Conservation (phyloP, 2,329 filamentous ascomycete species). For the Ascochyta lentis region DNA sequence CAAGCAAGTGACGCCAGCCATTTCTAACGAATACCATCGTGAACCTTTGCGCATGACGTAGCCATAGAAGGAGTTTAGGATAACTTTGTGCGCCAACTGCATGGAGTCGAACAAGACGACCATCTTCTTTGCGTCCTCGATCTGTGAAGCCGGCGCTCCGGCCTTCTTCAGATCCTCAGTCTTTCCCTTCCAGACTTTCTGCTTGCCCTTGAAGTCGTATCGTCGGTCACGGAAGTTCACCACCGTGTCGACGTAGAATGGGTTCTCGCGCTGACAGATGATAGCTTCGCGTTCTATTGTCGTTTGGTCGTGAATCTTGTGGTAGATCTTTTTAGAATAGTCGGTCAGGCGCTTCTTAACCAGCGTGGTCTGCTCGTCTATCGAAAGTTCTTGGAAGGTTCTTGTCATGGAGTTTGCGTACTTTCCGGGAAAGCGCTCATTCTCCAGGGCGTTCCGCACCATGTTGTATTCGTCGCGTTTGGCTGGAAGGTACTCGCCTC, state of each 20-base stretch:
- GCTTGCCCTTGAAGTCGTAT: constrained; percentile 98
- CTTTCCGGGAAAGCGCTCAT: constrained; percentile 88
- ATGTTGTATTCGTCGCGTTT: constrained; percentile 99
- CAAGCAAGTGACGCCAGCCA: constrained; percentile 97
- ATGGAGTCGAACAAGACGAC: constrained; percentile 94
- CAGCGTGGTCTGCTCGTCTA: constrained; percentile 81
- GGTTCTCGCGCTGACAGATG: constrained; percentile 97
- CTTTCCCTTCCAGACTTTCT: constrained; percentile 99
- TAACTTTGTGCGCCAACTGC: constrained; percentile 97
- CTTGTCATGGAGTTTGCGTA: constrained; percentile 72
- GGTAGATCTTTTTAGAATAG: constrained; percentile 98
- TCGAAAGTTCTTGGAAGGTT: constrained; percentile 79
- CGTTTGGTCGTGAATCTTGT: constrained; percentile 96
- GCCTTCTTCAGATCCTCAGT: constrained; percentile 83
- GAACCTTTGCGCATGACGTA: constrained; percentile 99
- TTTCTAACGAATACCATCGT: constrained; percentile 98
- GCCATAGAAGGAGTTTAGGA: constrained; percentile 98
- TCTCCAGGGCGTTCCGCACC: constrained; percentile 90
- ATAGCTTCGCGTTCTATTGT: constrained; percentile 95
- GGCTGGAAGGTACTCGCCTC: constrained; percentile 94
- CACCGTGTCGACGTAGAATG: constrained; percentile 97
- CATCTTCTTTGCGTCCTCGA: constrained; percentile 99
- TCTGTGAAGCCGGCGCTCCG: constrained; percentile 75
- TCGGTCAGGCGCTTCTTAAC: constrained; percentile 87
- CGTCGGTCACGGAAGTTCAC: constrained; percentile 94